phyloP scores from a whole-genome alignment of 106 monocot genomes.

The Vanilla planifolia region DNA sequence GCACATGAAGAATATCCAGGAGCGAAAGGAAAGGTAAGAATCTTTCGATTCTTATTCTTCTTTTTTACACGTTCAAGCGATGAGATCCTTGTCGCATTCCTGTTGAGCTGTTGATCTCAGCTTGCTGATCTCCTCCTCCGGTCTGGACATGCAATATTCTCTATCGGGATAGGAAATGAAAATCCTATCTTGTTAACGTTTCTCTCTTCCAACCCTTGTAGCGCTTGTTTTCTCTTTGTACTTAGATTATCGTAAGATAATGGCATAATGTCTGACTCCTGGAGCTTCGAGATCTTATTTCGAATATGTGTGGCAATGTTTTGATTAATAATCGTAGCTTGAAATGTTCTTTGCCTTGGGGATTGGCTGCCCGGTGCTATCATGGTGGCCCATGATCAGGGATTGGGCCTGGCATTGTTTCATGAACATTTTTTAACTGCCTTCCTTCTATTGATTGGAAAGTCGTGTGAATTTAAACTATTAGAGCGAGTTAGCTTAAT shows the following conservation, averaged over 20 bases:
- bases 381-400: not conserved
- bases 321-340: not conserved
- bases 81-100: not conserved
- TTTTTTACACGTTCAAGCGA: not conserved
- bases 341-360: not conserved
- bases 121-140: not conserved
- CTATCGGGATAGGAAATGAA: not conserved
- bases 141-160: not conserved
- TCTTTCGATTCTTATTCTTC: not conserved
- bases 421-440: no score
- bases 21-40: slow-evolving; percentile 53
- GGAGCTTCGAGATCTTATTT: not conserved
- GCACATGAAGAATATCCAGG: slow-evolving; percentile 74
- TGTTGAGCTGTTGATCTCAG: not conserved
- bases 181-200: not conserved
- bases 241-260: not conserved
- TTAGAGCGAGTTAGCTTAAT: no score
- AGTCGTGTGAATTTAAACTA: no score
- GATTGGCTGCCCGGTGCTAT: not conserved
- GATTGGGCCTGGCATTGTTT: no score
- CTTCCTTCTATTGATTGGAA: no score
- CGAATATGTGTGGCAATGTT: not conserved
- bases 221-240: not conserved
- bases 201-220: not conserved
- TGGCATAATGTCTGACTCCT: not conserved